phyloP scores from a whole-genome alignment of 805 yeast species.

The Candida arabinofermentans region DNA sequence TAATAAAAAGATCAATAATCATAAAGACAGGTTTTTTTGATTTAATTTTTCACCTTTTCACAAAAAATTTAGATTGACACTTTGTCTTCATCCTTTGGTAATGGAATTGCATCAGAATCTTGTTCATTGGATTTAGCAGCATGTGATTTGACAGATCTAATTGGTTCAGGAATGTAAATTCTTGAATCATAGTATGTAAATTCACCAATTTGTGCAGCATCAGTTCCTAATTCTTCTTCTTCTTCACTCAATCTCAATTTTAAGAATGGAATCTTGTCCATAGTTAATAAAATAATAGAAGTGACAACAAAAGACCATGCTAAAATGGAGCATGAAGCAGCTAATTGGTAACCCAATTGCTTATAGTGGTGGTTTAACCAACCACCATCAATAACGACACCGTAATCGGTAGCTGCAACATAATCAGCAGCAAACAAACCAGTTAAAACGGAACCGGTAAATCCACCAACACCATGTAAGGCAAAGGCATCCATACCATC shows the following conservation, averaged over 20 bases:
- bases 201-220: slow-evolving; percentile 88
- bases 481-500: slow-evolving; percentile 96
- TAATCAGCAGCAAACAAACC: slow-evolving; percentile 93
- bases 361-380: slow-evolving; percentile 80
- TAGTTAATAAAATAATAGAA: slow-evolving; percentile 54
- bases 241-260: slow-evolving; percentile 80
- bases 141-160: slow-evolving; percentile 49
- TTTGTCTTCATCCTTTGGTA: slow-evolving; percentile 28
- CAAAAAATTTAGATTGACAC: slow-evolving; percentile 9
- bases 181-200: slow-evolving; percentile 67
- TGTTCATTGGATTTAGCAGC: slow-evolving; percentile 15
- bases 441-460: slow-evolving; percentile 76
- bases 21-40: neutral
- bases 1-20: no score
- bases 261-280: slow-evolving; percentile 78
- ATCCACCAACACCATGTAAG: slow-evolving; percentile 91
- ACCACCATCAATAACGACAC: slow-evolving; percentile 67
- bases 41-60: no score
- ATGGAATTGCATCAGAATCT: slow-evolving; percentile 28
- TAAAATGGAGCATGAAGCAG: slow-evolving; percentile 67
- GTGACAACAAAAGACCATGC: slow-evolving; percentile 77
- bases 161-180: slow-evolving; percentile 72
- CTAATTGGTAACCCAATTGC: slow-evolving; percentile 86
- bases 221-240: slow-evolving; percentile 86
- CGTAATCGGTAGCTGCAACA: slow-evolving; percentile 78